Conservation (phyloP, 1,284 basidiomycete genomes). For the Trichosporon sp. region DNA sequence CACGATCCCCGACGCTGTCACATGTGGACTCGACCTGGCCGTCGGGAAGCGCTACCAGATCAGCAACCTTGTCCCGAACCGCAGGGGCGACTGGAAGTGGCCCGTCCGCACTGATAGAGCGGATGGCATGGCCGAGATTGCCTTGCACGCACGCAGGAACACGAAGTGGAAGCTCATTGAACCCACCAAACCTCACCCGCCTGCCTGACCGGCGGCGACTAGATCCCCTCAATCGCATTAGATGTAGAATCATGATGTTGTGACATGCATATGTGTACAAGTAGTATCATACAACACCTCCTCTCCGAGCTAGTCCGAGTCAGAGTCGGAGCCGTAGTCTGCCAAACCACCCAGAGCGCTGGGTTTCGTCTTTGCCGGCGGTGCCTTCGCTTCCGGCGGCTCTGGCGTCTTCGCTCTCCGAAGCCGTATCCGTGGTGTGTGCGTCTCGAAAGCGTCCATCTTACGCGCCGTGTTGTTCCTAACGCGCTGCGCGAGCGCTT, state of each 20-base stretch:
- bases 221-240: no score
- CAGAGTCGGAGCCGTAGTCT: background rate
- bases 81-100: slow-evolving; percentile 59
- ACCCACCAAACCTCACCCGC: background rate
- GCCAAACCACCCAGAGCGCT: background rate
- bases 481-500: slow-evolving; percentile 5
- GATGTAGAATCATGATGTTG: background rate
- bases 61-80: slow-evolving; percentile 60
- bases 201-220: background rate
- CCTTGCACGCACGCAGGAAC: slow-evolving; percentile 58
- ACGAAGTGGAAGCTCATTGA: slow-evolving; percentile 54
- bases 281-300: background rate
- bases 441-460: slow-evolving; percentile 9
- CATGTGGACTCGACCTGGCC: slow-evolving; percentile 56
- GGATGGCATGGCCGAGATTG: slow-evolving; percentile 62
- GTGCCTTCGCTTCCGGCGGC: background rate
- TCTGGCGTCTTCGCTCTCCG: background rate
- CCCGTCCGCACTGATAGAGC: slow-evolving; percentile 30
- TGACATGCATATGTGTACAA: slow-evolving; percentile 4
- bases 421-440: background rate
- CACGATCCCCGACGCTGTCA: slow-evolving; percentile 74
- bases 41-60: slow-evolving; percentile 66
- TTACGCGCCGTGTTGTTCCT: slow-evolving; percentile 9
- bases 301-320: background rate
- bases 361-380: background rate